A percentile compares a stretch with the other conserved stretches of the same genome.
These are phyloP conservation scores for Mycena capillaripes DNA, from an alignment of 768 basidiomycete genomes.

Conservation along the genomic window DNA sequence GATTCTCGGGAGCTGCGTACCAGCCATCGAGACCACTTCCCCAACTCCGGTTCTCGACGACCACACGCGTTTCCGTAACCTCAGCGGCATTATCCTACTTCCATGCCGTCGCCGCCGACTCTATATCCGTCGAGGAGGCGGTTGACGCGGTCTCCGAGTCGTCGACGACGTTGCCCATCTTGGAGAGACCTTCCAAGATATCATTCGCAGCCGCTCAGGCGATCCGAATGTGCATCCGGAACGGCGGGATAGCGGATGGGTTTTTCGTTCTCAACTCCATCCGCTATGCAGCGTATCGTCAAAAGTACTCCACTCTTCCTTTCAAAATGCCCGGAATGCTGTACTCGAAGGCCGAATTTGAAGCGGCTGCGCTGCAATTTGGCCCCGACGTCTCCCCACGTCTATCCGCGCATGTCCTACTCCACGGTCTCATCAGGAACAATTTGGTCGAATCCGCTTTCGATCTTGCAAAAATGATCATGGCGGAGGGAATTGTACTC, in stretches of 20 bases:
- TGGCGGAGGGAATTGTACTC: conserved; percentile 65
- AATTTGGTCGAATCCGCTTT: conserved; percentile 64
- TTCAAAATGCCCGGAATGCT: conserved; percentile 32
- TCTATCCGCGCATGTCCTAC: conserved; percentile 71
- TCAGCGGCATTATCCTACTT: conserved; percentile 24
- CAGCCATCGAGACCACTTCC: background rate
- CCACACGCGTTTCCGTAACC: conserved; percentile 18
- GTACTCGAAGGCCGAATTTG: conserved; percentile 44
- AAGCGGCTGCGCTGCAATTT: conserved; percentile 60
- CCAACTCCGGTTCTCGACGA: background rate
- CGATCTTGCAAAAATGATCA: conserved; percentile 63
- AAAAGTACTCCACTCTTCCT: conserved; percentile 34
- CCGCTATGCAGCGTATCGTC: conserved; percentile 53
- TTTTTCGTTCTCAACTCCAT: conserved; percentile 72
- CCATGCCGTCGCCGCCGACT: conserved; percentile 10
- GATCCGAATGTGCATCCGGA: conserved; percentile 60
- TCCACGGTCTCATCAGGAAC: conserved; percentile 74
- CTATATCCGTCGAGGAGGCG: conserved; percentile 21
- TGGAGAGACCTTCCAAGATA: conserved; percentile 31
- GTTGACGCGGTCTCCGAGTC: conserved; percentile 25
- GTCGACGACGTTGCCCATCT: conserved; percentile 20
- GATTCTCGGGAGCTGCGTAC: conserved; percentile 8
- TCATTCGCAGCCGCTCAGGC: conserved; percentile 61
- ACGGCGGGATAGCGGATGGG: conserved; percentile 63
- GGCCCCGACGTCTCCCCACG: conserved; percentile 67